These are phyloP conservation scores for Kwoniella sp. DNA, from an alignment of 768 basidiomycete species.

Conservation along the genomic window DNA sequence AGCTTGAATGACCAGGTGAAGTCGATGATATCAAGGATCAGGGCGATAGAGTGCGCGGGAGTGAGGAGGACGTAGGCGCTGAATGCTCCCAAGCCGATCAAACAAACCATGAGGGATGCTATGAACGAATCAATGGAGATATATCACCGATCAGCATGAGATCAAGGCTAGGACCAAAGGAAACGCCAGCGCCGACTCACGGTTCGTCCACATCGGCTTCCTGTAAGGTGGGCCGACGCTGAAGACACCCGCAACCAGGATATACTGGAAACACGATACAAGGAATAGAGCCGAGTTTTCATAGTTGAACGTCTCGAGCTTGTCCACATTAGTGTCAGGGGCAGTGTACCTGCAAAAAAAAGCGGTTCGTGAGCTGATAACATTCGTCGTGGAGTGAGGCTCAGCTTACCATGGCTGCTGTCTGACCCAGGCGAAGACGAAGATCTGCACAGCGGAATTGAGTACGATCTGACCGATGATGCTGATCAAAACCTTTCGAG, in stretches of 20 bases:
- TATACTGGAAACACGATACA: constrained; percentile 97
- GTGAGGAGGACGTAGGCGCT: constrained; percentile 74
- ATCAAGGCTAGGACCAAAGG: neutral
- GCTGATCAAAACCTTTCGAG: constrained; percentile 89
- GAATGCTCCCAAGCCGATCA: constrained; percentile 69
- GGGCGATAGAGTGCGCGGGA: constrained; percentile 65
- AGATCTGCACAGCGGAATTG: constrained; percentile 77
- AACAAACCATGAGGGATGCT: constrained; percentile 81
- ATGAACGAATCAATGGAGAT: neutral
- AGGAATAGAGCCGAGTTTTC: constrained; percentile 92
- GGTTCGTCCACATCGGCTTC: constrained; percentile 91
- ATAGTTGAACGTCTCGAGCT: constrained; percentile 80
- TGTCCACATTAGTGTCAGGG: constrained; percentile 66
- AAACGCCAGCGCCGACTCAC: constrained; percentile 59
- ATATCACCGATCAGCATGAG: neutral
- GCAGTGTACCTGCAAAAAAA: constrained; percentile 68
- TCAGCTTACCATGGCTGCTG: constrained; percentile 73
- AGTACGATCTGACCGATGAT: constrained; percentile 90
- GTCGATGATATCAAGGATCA: constrained; percentile 73
- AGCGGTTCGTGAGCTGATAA: neutral
- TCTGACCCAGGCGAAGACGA: constrained; percentile 88
- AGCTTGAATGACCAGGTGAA: constrained; percentile 70
- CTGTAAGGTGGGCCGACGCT: constrained; percentile 97
- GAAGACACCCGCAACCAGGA: constrained; percentile 93
- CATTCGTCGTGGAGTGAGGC: neutral